Percentiles rank a stretch among this genome's conserved stretches.
These are phyloP conservation scores for Colletotrichum incanum DNA, from an alignment of 2,329 filamentous ascomycete species.

Conservation along the genomic window DNA sequence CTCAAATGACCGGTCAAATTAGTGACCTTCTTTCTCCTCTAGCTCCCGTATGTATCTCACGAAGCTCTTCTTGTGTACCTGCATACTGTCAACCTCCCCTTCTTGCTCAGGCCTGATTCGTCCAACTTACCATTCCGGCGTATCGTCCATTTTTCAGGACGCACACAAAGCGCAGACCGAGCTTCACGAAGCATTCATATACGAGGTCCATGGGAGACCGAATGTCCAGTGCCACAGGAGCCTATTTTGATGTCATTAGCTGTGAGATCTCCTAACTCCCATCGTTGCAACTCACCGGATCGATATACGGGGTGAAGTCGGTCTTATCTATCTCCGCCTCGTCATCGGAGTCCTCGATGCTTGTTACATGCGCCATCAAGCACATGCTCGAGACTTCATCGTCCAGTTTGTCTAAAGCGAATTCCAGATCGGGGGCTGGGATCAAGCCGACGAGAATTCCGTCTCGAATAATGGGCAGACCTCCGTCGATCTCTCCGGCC, in stretches of 20 bases:
- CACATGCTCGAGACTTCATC: constrained; percentile 83
- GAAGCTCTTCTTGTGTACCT: constrained; percentile 96
- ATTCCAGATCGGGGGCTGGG: constrained; percentile 94
- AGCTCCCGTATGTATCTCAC: constrained; percentile 93
- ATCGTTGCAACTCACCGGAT: constrained; percentile 73
- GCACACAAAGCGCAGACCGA: constrained; percentile 93
- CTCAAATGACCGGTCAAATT: not conserved
- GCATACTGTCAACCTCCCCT: constrained; percentile 36
- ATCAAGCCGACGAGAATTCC: constrained; percentile 90
- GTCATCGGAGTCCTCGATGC: constrained; percentile 76
- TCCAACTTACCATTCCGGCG: constrained; percentile 82
- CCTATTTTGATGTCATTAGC: constrained; percentile 58
- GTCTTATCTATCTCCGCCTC: constrained; percentile 74
- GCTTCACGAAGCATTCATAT: constrained; percentile 96
- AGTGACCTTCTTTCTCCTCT: constrained; percentile 66
- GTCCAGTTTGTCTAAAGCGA: constrained; percentile 86
- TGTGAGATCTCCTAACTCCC: not conserved
- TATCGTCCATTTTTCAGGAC: constrained; percentile 88
- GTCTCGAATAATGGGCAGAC: constrained; percentile 87
- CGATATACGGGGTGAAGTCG: constrained; percentile 93
- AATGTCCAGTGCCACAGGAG: constrained; percentile 90
- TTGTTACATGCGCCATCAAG: constrained; percentile 81
- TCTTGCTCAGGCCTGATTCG: not conserved
- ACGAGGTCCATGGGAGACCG: constrained; percentile 94
- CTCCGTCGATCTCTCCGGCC: constrained; percentile 92